These are phyloP conservation scores for Tieghemiomyces parasiticus DNA, from an alignment of 192 early-diverging fungal genomes.

Conservation along the genomic window DNA sequence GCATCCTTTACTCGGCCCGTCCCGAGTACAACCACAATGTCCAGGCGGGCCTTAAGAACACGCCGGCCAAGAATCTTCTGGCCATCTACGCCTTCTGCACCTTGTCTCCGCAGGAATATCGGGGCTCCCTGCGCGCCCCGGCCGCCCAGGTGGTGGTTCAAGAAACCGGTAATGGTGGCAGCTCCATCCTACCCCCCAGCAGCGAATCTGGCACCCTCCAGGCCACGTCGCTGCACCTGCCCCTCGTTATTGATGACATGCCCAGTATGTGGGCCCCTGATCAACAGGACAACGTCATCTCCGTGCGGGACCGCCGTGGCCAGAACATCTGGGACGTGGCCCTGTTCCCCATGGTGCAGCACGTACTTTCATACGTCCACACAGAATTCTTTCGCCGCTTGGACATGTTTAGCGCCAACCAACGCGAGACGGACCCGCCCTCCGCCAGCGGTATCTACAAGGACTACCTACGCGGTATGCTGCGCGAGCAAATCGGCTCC, in stretches of 20 bases:
- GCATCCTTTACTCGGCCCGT: slow-evolving; percentile 47
- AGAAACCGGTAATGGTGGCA: too few relatives aligned
- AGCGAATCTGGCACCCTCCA: slow-evolving; percentile 16
- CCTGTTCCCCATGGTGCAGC: slow-evolving; percentile 44
- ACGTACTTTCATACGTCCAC: slow-evolving; percentile 35
- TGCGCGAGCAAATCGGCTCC: slow-evolving; percentile 30
- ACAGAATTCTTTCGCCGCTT: slow-evolving; percentile 43
- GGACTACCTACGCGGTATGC: slow-evolving; percentile 23
- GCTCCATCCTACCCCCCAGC: too few relatives aligned
- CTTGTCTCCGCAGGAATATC: slow-evolving; percentile 7
- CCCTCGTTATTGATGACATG: slow-evolving; percentile 58
- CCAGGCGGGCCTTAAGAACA: slow-evolving; percentile 21
- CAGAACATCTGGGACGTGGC: slow-evolving; percentile 46
- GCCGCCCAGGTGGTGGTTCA: neutral
- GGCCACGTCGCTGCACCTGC: slow-evolving; percentile 20
- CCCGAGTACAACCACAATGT: slow-evolving; percentile 47
- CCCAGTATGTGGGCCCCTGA: slow-evolving; percentile 53
- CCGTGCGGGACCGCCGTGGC: slow-evolving; percentile 38
- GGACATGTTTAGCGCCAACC: slow-evolving; percentile 23
- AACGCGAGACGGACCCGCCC: slow-evolving; percentile 18
- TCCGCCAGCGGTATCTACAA: slow-evolving; percentile 30
- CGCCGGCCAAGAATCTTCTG: slow-evolving; percentile 52
- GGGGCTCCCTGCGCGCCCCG: neutral
- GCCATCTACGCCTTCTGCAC: slow-evolving; percentile 50
- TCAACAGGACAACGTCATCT: slow-evolving; percentile 64